Percentiles rank a stretch among this genome's conserved stretches.
Evolutionary conservation across 345 rosid species (phyloP).

Genomic region (Corymbia maculata): DNA sequence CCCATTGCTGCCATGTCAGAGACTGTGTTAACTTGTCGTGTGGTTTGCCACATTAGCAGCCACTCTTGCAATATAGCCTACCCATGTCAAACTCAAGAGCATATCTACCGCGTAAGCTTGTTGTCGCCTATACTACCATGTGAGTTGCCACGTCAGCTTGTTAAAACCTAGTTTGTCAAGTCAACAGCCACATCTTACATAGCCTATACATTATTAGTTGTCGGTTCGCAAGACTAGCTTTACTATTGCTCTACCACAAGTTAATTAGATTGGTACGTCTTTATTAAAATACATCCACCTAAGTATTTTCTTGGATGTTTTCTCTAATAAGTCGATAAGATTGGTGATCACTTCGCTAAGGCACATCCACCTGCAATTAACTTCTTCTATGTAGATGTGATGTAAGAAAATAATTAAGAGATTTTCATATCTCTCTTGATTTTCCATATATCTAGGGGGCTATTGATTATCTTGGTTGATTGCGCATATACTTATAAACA

Average conservation of each 20-base stretch:
- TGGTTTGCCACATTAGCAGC: not conserved
- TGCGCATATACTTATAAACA: no score
- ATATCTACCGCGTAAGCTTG: not conserved
- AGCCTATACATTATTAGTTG: not conserved
- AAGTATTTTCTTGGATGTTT: not conserved
- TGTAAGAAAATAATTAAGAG: not conserved
- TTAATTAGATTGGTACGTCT: rapidly evolving
- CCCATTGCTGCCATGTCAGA: not conserved
- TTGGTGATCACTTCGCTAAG: not conserved
- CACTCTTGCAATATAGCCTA: not conserved
- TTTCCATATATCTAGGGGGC: no score
- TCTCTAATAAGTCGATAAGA: not conserved
- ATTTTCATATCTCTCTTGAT: not conserved
- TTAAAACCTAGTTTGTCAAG: not conserved
- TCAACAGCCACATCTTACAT: not conserved
- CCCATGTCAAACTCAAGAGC: not conserved
- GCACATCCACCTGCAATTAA: not conserved
- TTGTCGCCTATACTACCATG: not conserved
- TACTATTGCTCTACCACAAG: not conserved
- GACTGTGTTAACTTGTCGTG: not conserved
- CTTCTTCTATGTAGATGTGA: not conserved
- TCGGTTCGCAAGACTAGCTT: not conserved
- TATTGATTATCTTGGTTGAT: no score
- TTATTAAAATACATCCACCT: not conserved
- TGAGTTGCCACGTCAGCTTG: not conserved